Conservation (phyloP, 768 basidiomycete species). For the Boletellus sp. region DNA sequence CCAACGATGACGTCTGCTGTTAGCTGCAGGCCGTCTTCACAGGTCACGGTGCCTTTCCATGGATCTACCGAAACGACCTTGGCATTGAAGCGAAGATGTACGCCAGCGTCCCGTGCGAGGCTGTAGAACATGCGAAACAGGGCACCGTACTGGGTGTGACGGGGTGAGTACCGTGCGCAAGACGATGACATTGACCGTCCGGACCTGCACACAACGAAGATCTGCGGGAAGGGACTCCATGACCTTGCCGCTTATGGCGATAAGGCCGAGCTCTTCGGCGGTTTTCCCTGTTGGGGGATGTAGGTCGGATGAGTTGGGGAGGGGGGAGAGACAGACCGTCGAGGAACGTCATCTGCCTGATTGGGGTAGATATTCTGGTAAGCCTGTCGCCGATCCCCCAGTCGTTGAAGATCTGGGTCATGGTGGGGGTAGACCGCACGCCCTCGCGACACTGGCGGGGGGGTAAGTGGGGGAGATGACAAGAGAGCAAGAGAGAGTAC, state of each 20-base stretch:
- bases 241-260: conserved; percentile 43
- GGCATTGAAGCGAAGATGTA: conserved; percentile 40
- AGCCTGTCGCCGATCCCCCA: conserved; percentile 52
- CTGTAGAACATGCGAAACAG: conserved; percentile 46
- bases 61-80: conserved; percentile 34
- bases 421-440: conserved; percentile 50
- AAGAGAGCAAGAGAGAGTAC: conserved; percentile 16
- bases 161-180: neutral
- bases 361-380: conserved; percentile 27
- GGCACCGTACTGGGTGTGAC: conserved; percentile 44
- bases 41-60: conserved; percentile 29
- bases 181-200: conserved; percentile 26
- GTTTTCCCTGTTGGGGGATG: conserved; percentile 32
- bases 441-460: conserved; percentile 33
- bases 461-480: neutral
- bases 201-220: conserved; percentile 44
- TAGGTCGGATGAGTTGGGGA: neutral
- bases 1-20: conserved; percentile 53
- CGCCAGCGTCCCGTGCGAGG: conserved; percentile 46
- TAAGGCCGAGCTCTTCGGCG: conserved; percentile 41
- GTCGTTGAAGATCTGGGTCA: conserved; percentile 49
- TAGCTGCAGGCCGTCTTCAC: conserved; percentile 40
- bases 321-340: conserved; percentile 7
- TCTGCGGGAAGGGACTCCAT: conserved; percentile 43
- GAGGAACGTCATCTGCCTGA: conserved; percentile 13